phyloP scores from a whole-genome alignment of 2,329 filamentous ascomycete genomes.

The Pseudogymnoascus sp. region DNA sequence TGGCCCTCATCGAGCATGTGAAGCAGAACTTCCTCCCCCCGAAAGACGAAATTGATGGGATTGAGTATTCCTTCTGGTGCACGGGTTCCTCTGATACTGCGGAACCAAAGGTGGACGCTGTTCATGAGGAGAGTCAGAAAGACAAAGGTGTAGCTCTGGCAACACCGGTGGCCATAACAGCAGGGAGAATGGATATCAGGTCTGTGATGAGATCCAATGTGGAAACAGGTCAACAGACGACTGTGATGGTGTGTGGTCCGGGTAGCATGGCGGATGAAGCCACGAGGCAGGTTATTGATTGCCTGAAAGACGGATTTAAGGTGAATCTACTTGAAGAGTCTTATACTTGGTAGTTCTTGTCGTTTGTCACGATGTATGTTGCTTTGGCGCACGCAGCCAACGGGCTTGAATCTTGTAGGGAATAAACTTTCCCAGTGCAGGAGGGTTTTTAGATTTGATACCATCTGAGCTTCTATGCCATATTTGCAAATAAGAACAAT shows the following conservation, averaged over 20 bases:
- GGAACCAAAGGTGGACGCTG: background rate
- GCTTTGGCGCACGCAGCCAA: background rate
- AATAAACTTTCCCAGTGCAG: background rate
- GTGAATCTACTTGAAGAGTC: background rate
- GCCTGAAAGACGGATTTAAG: background rate
- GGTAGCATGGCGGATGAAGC: background rate
- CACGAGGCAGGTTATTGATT: background rate
- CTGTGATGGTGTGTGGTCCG: background rate
- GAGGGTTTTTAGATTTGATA: background rate
- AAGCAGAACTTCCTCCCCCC: conserved; percentile 16
- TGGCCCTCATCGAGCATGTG: conserved; percentile 20
- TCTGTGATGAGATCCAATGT: conserved; percentile 15
- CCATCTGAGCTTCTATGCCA: background rate
- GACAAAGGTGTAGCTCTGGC: background rate
- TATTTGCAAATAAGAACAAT: background rate
- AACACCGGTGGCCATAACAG: conserved; percentile 8
- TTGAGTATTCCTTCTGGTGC: conserved; percentile 14
- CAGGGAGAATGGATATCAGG: conserved; percentile 17
- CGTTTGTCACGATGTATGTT: background rate
- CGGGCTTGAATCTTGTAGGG: background rate
- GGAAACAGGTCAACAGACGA: background rate
- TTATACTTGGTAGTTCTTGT: background rate
- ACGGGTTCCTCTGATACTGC: background rate
- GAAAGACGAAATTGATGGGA: conserved; percentile 11
- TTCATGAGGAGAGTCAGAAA: background rate